Base-by-base conservation (phyloP, 164 flowering plant species). In the Stephania japonica region DNA sequence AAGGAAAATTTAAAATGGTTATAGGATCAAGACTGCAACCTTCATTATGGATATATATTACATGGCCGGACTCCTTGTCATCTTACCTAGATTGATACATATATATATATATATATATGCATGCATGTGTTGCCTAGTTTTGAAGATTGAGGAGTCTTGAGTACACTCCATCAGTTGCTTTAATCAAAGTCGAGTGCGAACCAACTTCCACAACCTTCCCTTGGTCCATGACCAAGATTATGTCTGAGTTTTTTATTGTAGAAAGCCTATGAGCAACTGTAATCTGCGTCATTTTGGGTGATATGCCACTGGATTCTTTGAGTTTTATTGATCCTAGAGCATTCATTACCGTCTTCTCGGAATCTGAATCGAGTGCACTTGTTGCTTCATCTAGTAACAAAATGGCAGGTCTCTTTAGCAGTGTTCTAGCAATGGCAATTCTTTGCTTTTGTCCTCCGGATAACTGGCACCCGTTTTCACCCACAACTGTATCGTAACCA, bases 361-460 rank as follows among this genome's bases (percentile, higher is more conserved):
- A 85, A 71, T 87, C 89, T 24, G 86, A 83, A 78, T 91, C 90
- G 3, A 88, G 89, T 27, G 92, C 91, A 78, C 97, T 91, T 73
- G 92, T 91, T 68, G 92, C 90, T 80, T 91, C 96, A 78, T 89
- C 90, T 23, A 89, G 87, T 21, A 80, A 61, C 80, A 89, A 69
- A 69, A 89, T 85, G 49, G 80, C 78, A 18, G 94, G 92, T 72
- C 76, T 85, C 83, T 87, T 91, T 47, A 90, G 75, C 56, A 89
- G 75, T 66, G 88, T 80, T 80, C 91, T 88, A 4, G 97, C 91
- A 50, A 89, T 88, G 66, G 94, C 89, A 74, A 88, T 84, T 77
- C 92, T 81, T 73, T 89, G 96, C 75, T 91, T 91, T 69, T 89
- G 92, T 65, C 93, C 93, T 4, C 80, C 91, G 8, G 97, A 89